phyloP scores from a whole-genome alignment of 768 basidiomycete species.

The Mycena polygramma region DNA sequence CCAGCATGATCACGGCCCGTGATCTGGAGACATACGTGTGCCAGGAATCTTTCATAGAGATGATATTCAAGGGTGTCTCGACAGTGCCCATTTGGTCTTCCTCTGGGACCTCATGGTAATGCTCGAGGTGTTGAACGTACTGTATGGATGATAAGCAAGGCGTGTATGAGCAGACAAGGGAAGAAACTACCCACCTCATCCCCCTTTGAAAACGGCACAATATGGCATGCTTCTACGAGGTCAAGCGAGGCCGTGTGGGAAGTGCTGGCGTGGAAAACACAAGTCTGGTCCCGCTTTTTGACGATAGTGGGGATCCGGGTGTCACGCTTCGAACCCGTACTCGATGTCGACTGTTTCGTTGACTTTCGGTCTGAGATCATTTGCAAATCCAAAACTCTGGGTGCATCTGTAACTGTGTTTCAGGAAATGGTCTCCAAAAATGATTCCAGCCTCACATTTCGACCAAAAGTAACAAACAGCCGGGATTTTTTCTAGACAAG shows the following conservation, averaged over 20 bases:
- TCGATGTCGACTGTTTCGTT: not conserved
- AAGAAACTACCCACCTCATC: constrained; percentile 11
- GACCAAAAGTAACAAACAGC: constrained; percentile 6
- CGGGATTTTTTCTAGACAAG: constrained; percentile 17
- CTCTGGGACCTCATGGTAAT: not conserved
- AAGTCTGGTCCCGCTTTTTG: constrained; percentile 14
- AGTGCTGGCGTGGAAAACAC: constrained; percentile 12
- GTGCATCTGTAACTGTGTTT: constrained; percentile 4
- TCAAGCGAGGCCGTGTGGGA: not conserved
- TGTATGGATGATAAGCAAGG: constrained; percentile 12
- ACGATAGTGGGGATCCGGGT: not conserved
- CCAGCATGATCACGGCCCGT: not conserved
- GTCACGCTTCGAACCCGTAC: not conserved
- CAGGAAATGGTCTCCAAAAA: constrained; percentile 11
- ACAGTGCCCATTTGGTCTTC: not conserved
- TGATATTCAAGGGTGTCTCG: not conserved
- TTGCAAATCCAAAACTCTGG: not conserved
- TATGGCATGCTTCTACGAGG: not conserved
- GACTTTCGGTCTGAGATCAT: constrained; percentile 12
- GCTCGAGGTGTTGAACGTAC: constrained; percentile 6
- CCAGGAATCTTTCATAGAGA: constrained; percentile 1
- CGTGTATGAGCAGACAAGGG: not conserved
- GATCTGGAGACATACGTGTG: not conserved
- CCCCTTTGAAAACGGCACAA: constrained; percentile 4
- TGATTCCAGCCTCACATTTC: constrained; percentile 10